Percentiles rank a stretch among this genome's conserved stretches.
These are phyloP conservation scores for Ricinus communis DNA, from an alignment of 345 rosid genomes.

Conservation along the genomic window DNA sequence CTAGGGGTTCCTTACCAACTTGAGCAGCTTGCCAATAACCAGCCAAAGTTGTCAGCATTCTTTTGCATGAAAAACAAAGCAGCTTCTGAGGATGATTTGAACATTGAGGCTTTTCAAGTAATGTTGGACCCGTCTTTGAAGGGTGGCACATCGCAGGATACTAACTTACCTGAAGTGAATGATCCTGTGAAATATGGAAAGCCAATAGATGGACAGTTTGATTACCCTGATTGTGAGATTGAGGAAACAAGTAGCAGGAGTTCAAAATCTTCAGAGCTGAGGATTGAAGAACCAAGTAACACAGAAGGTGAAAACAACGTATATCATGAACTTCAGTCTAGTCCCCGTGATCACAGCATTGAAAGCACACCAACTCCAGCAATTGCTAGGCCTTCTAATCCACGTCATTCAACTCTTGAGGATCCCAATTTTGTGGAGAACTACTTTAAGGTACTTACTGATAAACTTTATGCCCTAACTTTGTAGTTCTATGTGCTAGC, in stretches of 20 bases:
- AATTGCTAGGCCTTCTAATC: slow-evolving; percentile 39
- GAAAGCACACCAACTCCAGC: slow-evolving; percentile 32
- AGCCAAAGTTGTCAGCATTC: slow-evolving; percentile 81
- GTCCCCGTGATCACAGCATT: slow-evolving; percentile 26
- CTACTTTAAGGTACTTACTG: slow-evolving; percentile 71
- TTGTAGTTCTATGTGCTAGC: slow-evolving; percentile 1
- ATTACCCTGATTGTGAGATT: slow-evolving; percentile 24
- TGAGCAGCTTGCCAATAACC: slow-evolving; percentile 75
- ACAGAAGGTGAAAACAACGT: slow-evolving; percentile 34
- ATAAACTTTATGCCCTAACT: background rate
- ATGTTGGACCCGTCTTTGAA: slow-evolving; percentile 38
- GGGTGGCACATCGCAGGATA: slow-evolving; percentile 38
- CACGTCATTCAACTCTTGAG: slow-evolving; percentile 63
- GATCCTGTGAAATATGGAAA: slow-evolving; percentile 29
- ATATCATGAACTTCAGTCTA: slow-evolving; percentile 30
- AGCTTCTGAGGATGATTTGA: slow-evolving; percentile 30
- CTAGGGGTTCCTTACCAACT: slow-evolving; percentile 91
- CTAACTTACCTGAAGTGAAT: slow-evolving; percentile 28
- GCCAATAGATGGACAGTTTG: slow-evolving; percentile 29
- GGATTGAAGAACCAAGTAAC: slow-evolving; percentile 30
- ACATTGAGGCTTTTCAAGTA: slow-evolving; percentile 27
- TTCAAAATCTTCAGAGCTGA: slow-evolving; percentile 33
- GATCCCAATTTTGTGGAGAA: slow-evolving; percentile 93
- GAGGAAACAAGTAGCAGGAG: slow-evolving; percentile 31
- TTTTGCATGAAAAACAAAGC: slow-evolving; percentile 45